Conservation (phyloP, 495 filamentous ascomycete genomes). For the Neurospora sp. region DNA sequence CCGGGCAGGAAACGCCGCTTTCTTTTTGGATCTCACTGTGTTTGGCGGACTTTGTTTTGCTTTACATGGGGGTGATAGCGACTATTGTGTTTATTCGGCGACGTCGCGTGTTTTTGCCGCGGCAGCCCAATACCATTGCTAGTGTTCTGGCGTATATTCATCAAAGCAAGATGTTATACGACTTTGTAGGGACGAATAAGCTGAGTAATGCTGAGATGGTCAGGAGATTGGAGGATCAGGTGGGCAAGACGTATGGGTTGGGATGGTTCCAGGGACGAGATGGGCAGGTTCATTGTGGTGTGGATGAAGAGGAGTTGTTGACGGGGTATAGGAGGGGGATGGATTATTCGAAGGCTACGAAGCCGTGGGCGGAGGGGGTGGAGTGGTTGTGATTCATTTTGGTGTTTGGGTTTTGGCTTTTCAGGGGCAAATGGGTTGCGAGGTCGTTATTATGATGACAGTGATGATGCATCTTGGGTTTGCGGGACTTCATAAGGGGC, state of each 20-base stretch:
- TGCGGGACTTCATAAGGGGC: neutral
- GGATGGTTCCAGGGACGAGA: conserved; percentile 65
- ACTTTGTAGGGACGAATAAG: conserved; percentile 58
- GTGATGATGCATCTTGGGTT: neutral
- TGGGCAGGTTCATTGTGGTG: conserved; percentile 53
- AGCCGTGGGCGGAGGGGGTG: conserved; percentile 32
- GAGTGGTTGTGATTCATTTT: conserved; percentile 16
- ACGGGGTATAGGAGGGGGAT: conserved; percentile 51
- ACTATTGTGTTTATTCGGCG: conserved; percentile 43
- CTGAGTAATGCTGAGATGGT: conserved; percentile 48
- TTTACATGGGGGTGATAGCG: conserved; percentile 44
- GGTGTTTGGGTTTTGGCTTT: neutral
- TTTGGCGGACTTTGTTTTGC: conserved; percentile 49
- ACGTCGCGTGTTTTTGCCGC: conserved; percentile 54
- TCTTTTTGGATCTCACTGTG: conserved; percentile 51
- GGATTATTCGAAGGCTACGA: conserved; percentile 29
- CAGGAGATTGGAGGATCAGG: conserved; percentile 32
- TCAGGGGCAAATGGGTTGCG: neutral
- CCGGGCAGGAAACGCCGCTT: conserved; percentile 49
- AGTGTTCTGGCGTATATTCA: conserved; percentile 64
- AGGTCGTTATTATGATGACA: neutral
- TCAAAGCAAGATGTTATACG: conserved; percentile 62
- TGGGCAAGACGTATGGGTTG: conserved; percentile 56
- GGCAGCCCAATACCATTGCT: conserved; percentile 64
- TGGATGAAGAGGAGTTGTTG: conserved; percentile 60